phyloP scores from a whole-genome alignment of 2,329 filamentous ascomycete genomes.

The Trichoderma aggressivum region DNA sequence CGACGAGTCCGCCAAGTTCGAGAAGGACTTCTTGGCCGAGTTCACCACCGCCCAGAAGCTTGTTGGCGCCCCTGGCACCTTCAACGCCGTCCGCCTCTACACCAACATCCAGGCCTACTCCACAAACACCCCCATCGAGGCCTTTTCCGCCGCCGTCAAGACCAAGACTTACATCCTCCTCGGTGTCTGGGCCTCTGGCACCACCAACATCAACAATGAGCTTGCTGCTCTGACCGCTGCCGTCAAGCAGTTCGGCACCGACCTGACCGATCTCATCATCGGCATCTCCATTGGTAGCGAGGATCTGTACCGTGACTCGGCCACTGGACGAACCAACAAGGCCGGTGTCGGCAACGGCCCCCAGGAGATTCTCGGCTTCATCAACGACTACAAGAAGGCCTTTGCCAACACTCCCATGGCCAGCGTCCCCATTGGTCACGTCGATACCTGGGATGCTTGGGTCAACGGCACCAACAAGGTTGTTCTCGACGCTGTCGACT shows the following conservation, averaged over 20 bases:
- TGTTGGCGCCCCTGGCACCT: conserved; percentile 46
- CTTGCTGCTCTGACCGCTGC: conserved; percentile 57
- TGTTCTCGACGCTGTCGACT: conserved; percentile 62
- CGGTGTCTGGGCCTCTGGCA: conserved; percentile 60
- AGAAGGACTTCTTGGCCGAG: conserved; percentile 47
- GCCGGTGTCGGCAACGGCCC: conserved; percentile 59
- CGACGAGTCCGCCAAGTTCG: conserved; percentile 51
- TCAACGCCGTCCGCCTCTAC: conserved; percentile 61
- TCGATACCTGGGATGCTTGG: conserved; percentile 67
- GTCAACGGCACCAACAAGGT: conserved; percentile 55
- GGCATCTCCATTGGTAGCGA: conserved; percentile 65
- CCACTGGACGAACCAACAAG: conserved; percentile 60
- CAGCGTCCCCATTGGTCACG: conserved; percentile 58
- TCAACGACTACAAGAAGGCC: conserved; percentile 58
- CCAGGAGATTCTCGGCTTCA: conserved; percentile 60
- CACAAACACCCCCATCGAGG: conserved; percentile 73
- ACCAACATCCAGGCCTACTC: conserved; percentile 64
- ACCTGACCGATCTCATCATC: conserved; percentile 56
- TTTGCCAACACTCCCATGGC: conserved; percentile 46
- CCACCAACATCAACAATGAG: conserved; percentile 55
- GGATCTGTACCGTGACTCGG: conserved; percentile 61
- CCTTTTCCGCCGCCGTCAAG: conserved; percentile 67
- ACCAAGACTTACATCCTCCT: conserved; percentile 61
- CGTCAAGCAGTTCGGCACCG: conserved; percentile 49
- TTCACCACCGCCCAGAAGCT: conserved; percentile 41